Conservation (phyloP, 1,284 basidiomycete species). For the Apiotrichum gracile region DNA sequence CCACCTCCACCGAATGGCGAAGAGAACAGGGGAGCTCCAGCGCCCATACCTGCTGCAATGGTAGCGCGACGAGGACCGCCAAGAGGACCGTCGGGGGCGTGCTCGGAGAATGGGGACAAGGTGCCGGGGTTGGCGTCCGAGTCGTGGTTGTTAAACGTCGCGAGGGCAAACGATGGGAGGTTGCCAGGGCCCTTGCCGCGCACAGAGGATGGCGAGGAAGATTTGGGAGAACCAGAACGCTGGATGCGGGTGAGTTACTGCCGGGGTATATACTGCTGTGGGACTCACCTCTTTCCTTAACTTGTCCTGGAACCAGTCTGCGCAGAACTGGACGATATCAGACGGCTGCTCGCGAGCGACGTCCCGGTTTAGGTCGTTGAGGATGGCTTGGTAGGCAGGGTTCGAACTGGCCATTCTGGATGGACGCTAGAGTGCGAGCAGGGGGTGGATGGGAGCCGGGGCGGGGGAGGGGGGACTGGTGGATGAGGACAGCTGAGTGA, state of each 20-base stretch:
- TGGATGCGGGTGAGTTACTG: neutral
- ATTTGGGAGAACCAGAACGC: constrained; percentile 2
- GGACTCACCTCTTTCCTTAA: constrained; percentile 38
- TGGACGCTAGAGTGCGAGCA: neutral
- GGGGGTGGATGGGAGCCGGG: neutral
- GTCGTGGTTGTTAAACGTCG: constrained; percentile 35
- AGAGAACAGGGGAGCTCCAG: constrained; percentile 13
- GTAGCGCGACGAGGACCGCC: constrained; percentile 29
- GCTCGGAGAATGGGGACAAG: constrained; percentile 46
- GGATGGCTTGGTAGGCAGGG: constrained; percentile 47
- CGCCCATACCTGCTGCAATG: constrained; percentile 14
- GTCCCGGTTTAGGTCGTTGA: constrained; percentile 82
- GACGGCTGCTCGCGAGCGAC: constrained; percentile 74
- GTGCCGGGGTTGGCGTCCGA: constrained; percentile 45
- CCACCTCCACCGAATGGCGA: constrained; percentile 30
- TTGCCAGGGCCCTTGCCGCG: constrained; percentile 59
- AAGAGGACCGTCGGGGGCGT: constrained; percentile 41
- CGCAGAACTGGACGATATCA: constrained; percentile 88
- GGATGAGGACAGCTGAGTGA: neutral
- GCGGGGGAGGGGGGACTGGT: neutral
- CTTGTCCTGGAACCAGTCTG: constrained; percentile 81
- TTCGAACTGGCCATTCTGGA: constrained; percentile 5
- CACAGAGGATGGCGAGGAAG: constrained; percentile 1
- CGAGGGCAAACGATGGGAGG: constrained; percentile 58
- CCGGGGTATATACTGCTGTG: neutral